These are phyloP conservation scores for Talaromyces sp. DNA, from an alignment of 2,329 filamentous ascomycete genomes.

Conservation along the genomic window DNA sequence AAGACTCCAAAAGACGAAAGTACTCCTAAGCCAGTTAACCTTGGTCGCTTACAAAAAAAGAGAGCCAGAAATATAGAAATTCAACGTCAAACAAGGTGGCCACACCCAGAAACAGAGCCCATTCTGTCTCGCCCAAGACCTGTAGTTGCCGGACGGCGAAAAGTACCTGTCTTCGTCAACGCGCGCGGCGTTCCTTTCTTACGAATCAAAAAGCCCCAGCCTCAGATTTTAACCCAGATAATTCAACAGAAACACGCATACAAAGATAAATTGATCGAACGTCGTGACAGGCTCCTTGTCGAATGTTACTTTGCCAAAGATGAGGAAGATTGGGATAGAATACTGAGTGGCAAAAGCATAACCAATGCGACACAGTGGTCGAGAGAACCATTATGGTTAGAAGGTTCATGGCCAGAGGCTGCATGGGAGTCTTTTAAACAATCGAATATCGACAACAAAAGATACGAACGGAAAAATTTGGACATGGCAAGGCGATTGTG, in stretches of 20 bases:
- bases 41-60: slow-evolving; percentile 16
- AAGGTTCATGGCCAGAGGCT: slow-evolving; percentile 20
- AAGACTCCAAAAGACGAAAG: slow-evolving; percentile 14
- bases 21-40: slow-evolving; percentile 15
- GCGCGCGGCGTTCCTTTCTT: slow-evolving; percentile 39
- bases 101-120: slow-evolving; percentile 28
- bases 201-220: slow-evolving; percentile 41
- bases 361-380: not conserved
- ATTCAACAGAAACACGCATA: slow-evolving; percentile 30
- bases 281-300: slow-evolving; percentile 24
- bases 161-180: slow-evolving; percentile 36
- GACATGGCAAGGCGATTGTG: slow-evolving; percentile 31
- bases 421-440: slow-evolving; percentile 17
- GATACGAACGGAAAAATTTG: slow-evolving; percentile 22
- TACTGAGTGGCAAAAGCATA: slow-evolving; percentile 18
- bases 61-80: slow-evolving; percentile 21
- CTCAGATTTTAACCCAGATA: slow-evolving; percentile 32
- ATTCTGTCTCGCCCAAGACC: slow-evolving; percentile 31
- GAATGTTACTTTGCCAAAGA: slow-evolving; percentile 30
- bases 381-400: slow-evolving; percentile 1
- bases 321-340: slow-evolving; percentile 38
- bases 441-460: slow-evolving; percentile 13
- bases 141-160: slow-evolving; percentile 30
- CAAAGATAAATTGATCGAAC: slow-evolving; percentile 29
- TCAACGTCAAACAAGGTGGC: slow-evolving; percentile 22